phyloP scores from a whole-genome alignment of 2,329 filamentous ascomycete genomes.

The Cladosporium sp. region DNA sequence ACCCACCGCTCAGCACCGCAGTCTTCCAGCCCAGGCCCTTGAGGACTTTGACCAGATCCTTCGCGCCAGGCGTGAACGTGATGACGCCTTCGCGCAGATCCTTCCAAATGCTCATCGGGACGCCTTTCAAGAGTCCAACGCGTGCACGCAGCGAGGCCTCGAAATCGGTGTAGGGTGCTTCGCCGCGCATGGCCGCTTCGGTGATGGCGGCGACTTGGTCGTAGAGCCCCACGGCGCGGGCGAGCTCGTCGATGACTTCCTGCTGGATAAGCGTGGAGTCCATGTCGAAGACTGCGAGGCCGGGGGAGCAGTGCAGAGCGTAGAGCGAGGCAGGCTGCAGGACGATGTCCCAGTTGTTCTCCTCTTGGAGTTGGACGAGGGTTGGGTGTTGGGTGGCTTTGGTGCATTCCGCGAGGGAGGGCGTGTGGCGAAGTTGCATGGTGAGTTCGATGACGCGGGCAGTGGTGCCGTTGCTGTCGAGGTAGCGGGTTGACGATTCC shows the following conservation, averaged over 20 bases:
- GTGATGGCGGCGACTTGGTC: conserved; percentile 85
- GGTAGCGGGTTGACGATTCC: conserved; percentile 3
- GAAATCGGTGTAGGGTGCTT: conserved; percentile 73
- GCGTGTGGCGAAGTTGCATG: conserved; percentile 20
- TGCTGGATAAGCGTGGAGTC: conserved; percentile 96
- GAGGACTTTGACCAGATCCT: conserved; percentile 71
- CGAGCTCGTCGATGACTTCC: conserved; percentile 95
- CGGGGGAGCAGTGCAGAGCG: conserved; percentile 37
- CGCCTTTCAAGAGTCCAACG: conserved; percentile 77
- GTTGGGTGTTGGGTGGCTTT: conserved; percentile 19
- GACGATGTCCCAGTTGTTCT: conserved; percentile 22
- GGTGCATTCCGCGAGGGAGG: conserved; percentile 22
- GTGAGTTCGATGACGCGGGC: conserved; percentile 23
- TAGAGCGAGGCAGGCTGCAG: conserved; percentile 22
- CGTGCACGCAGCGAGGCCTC: conserved; percentile 78
- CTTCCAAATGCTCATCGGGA: conserved; percentile 70
- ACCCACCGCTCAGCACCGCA: conserved; percentile 89
- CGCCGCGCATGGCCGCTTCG: conserved; percentile 90
- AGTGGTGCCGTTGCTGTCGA: conserved; percentile 14
- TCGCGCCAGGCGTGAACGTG: conserved; percentile 79
- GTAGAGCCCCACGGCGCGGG: conserved; percentile 69
- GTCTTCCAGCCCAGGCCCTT: conserved; percentile 81
- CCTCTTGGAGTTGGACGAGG: conserved; percentile 19
- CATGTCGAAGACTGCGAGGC: conserved; percentile 96
- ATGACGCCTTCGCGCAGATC: conserved; percentile 69